Conservation (phyloP, 768 basidiomycete genomes). For the Tylopilus rubrobrunneus region DNA sequence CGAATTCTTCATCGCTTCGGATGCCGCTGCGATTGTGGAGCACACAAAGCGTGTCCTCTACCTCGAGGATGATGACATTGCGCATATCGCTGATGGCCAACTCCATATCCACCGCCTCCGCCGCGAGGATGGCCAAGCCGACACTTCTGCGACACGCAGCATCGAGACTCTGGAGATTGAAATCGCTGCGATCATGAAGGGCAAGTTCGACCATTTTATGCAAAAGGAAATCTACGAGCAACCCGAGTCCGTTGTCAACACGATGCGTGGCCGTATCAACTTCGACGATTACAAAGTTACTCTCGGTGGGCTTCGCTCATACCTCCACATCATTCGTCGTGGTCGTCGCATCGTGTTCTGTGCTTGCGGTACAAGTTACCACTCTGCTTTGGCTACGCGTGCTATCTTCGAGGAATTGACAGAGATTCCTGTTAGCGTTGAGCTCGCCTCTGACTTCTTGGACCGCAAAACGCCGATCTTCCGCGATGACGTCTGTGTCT, state of each 20-base stretch:
- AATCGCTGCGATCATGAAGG: conserved; percentile 99
- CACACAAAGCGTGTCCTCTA: conserved; percentile 99
- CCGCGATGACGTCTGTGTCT: conserved; percentile 95
- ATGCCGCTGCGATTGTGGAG: conserved; percentile 93
- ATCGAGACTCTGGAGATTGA: conserved; percentile 99
- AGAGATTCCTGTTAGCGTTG: conserved; percentile 96
- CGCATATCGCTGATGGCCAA: conserved; percentile 94
- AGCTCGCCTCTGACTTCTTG: conserved; percentile 96
- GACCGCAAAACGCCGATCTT: conserved; percentile 99
- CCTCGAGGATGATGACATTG: conserved; percentile 98
- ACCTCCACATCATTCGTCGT: conserved; percentile 93
- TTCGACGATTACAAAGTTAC: conserved; percentile 91
- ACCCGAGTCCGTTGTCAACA: conserved; percentile 99
- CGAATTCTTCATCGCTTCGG: conserved; percentile 99
- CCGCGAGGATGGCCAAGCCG: conserved; percentile 68
- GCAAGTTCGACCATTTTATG: conserved; percentile 99
- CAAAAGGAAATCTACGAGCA: conserved; percentile 99
- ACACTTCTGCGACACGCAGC: conserved; percentile 67
- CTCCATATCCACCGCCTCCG: conserved; percentile 98
- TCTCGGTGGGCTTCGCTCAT: conserved; percentile 91
- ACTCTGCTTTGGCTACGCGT: conserved; percentile 94
- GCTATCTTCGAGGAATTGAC: conserved; percentile 99
- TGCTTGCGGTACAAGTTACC: conserved; percentile 98
- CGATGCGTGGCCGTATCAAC: conserved; percentile 99
- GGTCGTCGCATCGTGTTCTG: conserved; percentile 93